Evolutionary conservation across 495 filamentous ascomycete species (phyloP).

Genomic region (Rhizodiscina lignyota): DNA sequence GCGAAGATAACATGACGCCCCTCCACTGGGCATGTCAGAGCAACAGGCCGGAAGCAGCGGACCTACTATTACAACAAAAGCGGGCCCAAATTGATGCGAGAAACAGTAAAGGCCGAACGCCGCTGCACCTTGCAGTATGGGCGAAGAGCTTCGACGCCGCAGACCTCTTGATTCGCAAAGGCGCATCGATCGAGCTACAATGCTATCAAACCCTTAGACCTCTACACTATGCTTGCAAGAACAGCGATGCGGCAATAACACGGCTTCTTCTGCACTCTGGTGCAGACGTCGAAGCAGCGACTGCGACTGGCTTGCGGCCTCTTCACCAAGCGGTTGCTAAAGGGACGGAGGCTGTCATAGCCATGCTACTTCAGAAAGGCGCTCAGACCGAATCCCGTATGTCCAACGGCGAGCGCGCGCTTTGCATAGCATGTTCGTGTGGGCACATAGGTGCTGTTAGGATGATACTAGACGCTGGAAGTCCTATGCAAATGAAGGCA

Average conservation of each 20-base stretch:
- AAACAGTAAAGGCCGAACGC: constrained; percentile 22
- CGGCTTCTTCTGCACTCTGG: constrained; percentile 24
- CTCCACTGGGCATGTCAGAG: constrained; percentile 30
- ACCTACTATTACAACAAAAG: constrained; percentile 18
- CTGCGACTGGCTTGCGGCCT: constrained; percentile 18
- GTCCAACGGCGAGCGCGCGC: constrained; percentile 22
- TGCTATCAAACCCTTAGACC: constrained; percentile 21
- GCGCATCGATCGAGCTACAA: constrained; percentile 13
- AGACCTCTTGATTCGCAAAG: constrained; percentile 22
- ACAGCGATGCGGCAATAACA: constrained; percentile 21
- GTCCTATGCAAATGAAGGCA: constrained; percentile 18
- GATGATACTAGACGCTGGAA: constrained; percentile 24
- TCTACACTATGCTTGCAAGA: constrained; percentile 30
- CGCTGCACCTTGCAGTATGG: constrained; percentile 28
- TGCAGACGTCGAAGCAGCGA: constrained; percentile 24
- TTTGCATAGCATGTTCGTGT: constrained; percentile 21
- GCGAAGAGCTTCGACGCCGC: constrained; percentile 25
- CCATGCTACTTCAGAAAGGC: constrained; percentile 23
- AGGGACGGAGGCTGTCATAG: constrained; percentile 19
- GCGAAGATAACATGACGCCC: constrained; percentile 27
- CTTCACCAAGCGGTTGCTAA: constrained; percentile 24
- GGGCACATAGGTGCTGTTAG: constrained; percentile 24
- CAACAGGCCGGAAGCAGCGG: constrained; percentile 25
- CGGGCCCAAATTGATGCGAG: constrained; percentile 12
- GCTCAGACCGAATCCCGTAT: constrained; percentile 26